Conservation (phyloP, 116 monocot genomes). For the Phalaenopsis hybrid region DNA sequence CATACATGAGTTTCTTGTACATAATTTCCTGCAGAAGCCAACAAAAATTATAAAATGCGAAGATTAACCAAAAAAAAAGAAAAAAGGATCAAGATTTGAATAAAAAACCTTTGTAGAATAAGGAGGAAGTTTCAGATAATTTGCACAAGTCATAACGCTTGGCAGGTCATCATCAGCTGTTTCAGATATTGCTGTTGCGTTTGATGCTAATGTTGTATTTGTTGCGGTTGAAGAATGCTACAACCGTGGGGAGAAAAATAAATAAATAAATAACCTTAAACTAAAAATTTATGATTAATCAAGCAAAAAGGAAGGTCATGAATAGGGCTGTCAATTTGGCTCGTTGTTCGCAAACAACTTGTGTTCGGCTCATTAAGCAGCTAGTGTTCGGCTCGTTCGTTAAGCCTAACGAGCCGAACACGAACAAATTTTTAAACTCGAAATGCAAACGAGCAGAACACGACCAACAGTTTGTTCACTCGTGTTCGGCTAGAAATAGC, state of each 20-base stretch:
- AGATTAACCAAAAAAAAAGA: neutral
- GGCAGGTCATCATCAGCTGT: conserved; percentile 86
- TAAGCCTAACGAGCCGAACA: too few relatives aligned
- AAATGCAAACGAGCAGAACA: too few relatives aligned
- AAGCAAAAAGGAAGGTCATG: neutral
- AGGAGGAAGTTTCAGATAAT: conserved; percentile 92
- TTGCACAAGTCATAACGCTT: conserved; percentile 98
- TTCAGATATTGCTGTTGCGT: conserved; percentile 43
- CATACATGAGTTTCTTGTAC: conserved; percentile 81
- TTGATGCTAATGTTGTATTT: conserved; percentile 26
- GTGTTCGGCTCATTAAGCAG: too few relatives aligned
- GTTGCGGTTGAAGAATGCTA: conserved; percentile 64
- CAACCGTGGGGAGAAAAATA: neutral
- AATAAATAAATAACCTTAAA: neutral
- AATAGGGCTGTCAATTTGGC: neutral
- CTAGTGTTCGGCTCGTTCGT: too few relatives aligned
- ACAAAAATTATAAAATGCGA: neutral
- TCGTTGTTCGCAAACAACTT: too few relatives aligned
- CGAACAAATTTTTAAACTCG: too few relatives aligned
- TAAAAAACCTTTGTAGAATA: conserved; percentile 82
- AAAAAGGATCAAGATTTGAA: neutral
- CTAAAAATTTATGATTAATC: neutral
- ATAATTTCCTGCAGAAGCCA: conserved; percentile 66
- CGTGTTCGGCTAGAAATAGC: too few relatives aligned
- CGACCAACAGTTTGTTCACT: too few relatives aligned